phyloP scores from a whole-genome alignment of 2,329 filamentous ascomycete genomes.

The Gliomastix tumulicola region DNA sequence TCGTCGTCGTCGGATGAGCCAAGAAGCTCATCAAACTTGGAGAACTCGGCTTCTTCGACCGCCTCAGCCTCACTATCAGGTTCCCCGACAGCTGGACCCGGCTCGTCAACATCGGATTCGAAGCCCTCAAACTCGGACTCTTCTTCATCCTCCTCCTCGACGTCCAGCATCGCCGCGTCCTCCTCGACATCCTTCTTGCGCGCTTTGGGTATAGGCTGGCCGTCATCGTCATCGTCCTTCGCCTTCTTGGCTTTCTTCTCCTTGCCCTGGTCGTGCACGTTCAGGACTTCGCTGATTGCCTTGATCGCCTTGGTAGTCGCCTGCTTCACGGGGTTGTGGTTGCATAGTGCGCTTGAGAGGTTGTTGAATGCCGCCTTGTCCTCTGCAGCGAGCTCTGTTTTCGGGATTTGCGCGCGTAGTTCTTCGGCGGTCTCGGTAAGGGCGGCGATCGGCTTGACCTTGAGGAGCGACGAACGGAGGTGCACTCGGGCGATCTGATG shows the following conservation, averaged over 20 bases:
- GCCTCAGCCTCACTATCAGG: conserved; percentile 21
- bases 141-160: conserved; percentile 18
- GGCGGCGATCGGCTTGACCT: conserved; percentile 44
- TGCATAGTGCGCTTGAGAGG: conserved; percentile 52
- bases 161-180: conserved; percentile 13
- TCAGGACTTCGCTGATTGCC: conserved; percentile 39
- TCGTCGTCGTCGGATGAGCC: conserved; percentile 35
- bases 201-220: conserved; percentile 14
- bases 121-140: conserved; percentile 29
- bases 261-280: conserved; percentile 36
- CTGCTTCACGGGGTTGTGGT: conserved; percentile 40
- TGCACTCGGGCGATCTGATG: conserved; percentile 50
- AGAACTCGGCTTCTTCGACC: conserved; percentile 12
- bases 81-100: conserved; percentile 10
- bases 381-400: conserved; percentile 43
- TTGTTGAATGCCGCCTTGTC: conserved; percentile 47
- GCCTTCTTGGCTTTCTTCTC: conserved; percentile 18
- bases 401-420: conserved; percentile 38
- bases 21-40: conserved; percentile 37
- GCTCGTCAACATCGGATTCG: conserved; percentile 18
- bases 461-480: conserved; percentile 46
- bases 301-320: conserved; percentile 40
- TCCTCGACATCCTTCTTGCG: conserved; percentile 8
- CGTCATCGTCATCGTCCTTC: conserved; percentile 20
- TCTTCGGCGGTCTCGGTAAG: conserved; percentile 41